phyloP scores from a whole-genome alignment of 2,329 filamentous ascomycete genomes.

The Calycina herbarum region DNA sequence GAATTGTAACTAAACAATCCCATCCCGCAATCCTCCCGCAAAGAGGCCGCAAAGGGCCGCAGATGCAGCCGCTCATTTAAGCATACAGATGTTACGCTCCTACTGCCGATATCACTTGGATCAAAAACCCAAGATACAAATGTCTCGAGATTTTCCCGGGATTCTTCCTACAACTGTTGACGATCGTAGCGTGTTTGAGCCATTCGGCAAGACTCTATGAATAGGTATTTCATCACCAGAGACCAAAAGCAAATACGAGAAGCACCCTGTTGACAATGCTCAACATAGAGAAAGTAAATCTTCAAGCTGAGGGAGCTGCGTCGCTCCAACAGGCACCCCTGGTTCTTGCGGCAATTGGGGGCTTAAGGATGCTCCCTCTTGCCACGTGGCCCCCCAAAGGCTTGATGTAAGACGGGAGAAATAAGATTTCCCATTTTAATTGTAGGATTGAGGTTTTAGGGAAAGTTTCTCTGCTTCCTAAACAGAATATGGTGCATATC shows the following conservation, averaged over 20 bases:
- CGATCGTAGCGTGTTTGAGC: not conserved
- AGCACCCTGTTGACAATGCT: not conserved
- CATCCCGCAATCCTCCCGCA: conserved; percentile 5
- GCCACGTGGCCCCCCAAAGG: conserved; percentile 7
- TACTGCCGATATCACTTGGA: not conserved
- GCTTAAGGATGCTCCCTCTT: conserved; percentile 4
- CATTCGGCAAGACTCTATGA: not conserved
- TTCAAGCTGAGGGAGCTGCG: conserved; percentile 1
- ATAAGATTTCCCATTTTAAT: not conserved
- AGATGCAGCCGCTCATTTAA: not conserved
- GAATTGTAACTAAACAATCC: not conserved
- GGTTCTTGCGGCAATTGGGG: conserved; percentile 6
- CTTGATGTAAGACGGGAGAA: not conserved
- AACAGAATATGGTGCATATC: too few species aligned
- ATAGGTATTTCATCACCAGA: not conserved
- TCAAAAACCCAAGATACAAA: not conserved
- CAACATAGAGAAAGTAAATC: not conserved
- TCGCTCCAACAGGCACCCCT: not conserved
- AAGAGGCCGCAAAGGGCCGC: conserved; percentile 4
- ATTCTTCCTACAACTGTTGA: conserved; percentile 3
- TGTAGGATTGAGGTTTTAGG: not conserved
- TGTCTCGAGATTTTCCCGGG: not conserved
- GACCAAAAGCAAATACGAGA: not conserved
- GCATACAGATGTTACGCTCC: not conserved
- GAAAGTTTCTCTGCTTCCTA: not conserved